Evolutionary conservation across 2,329 filamentous ascomycete genomes (phyloP).

Genomic region (Fusarium chlamydosporum): DNA sequence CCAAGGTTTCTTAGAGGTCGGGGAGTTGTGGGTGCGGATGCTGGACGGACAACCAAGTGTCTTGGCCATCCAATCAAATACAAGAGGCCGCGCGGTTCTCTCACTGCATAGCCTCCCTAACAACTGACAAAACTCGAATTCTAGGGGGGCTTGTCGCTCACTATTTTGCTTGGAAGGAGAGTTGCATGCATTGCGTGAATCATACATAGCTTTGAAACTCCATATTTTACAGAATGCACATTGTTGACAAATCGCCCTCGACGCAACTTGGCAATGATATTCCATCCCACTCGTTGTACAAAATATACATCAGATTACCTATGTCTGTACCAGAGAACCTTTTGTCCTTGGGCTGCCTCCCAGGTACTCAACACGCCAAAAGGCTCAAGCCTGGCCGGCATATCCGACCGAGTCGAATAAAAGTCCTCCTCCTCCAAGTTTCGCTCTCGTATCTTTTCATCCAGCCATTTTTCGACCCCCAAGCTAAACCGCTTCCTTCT

Average conservation of each 20-base stretch:
- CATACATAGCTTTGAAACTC: slow-evolving; percentile 24
- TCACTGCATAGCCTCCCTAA: slow-evolving; percentile 38
- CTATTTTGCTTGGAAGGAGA: not conserved
- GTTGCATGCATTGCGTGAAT: slow-evolving; percentile 5
- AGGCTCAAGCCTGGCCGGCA: slow-evolving; percentile 22
- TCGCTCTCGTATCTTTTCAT: slow-evolving; percentile 27
- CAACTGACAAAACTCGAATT: slow-evolving; percentile 3
- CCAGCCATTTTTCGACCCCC: slow-evolving; percentile 22
- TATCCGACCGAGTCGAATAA: slow-evolving; percentile 26
- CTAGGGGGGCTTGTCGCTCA: slow-evolving; percentile 4
- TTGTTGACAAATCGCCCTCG: slow-evolving; percentile 15
- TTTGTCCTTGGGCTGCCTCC: not conserved
- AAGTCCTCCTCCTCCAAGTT: slow-evolving; percentile 13
- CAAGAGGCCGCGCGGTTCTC: slow-evolving; percentile 40
- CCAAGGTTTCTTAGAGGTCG: slow-evolving; percentile 32
- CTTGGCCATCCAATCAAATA: slow-evolving; percentile 32
- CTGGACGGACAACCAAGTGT: slow-evolving; percentile 37
- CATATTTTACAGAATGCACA: slow-evolving; percentile 6
- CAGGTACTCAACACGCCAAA: not conserved
- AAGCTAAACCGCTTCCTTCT: not conserved
- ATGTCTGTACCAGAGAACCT: too few species aligned
- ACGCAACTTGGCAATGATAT: not conserved
- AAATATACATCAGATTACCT: too few species aligned
- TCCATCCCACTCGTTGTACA: not conserved
- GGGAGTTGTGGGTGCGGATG: slow-evolving; percentile 31